phyloP scores from a whole-genome alignment of 257 asterid genomes.

The Forsythia suspensa region DNA sequence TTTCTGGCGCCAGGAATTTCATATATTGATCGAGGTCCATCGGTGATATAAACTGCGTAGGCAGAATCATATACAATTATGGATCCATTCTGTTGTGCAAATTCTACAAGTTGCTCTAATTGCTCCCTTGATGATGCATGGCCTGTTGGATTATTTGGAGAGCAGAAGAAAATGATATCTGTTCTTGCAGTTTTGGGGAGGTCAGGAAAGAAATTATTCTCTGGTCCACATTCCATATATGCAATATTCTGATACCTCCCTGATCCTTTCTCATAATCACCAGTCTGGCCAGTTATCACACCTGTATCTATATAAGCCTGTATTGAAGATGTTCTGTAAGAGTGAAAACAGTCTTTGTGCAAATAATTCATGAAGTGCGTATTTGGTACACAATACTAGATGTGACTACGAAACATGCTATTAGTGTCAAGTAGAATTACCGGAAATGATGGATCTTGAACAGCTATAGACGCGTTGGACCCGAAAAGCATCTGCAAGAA shows the following conservation, averaged over 20 bases:
- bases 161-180: constrained; percentile 81
- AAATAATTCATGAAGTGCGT: background rate
- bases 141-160: constrained; percentile 91
- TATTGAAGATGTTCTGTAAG: background rate
- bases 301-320: constrained; percentile 92
- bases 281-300: constrained; percentile 77
- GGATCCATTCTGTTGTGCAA: constrained; percentile 73
- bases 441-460: constrained; percentile 87
- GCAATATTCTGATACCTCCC: constrained; percentile 60
- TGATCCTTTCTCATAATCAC: constrained; percentile 49
- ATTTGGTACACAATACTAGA: background rate
- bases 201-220: constrained; percentile 72
- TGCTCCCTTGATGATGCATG: constrained; percentile 74
- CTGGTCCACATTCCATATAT: constrained; percentile 71
- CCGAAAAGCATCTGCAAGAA: constrained; percentile 76
- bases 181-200: constrained; percentile 53
- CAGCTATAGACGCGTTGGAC: constrained; percentile 67
- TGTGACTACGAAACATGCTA: background rate
- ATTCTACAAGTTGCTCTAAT: constrained; percentile 54
- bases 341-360: background rate
- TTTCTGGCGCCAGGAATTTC: constrained; percentile 77
- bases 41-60: constrained; percentile 60
- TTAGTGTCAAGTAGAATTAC: constrained; percentile 29
- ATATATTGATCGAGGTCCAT: constrained; percentile 76
- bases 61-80: constrained; percentile 81